These are phyloP conservation scores for Peribolospora baueri DNA, from an alignment of 768 basidiomycete species.

Conservation along the genomic window DNA sequence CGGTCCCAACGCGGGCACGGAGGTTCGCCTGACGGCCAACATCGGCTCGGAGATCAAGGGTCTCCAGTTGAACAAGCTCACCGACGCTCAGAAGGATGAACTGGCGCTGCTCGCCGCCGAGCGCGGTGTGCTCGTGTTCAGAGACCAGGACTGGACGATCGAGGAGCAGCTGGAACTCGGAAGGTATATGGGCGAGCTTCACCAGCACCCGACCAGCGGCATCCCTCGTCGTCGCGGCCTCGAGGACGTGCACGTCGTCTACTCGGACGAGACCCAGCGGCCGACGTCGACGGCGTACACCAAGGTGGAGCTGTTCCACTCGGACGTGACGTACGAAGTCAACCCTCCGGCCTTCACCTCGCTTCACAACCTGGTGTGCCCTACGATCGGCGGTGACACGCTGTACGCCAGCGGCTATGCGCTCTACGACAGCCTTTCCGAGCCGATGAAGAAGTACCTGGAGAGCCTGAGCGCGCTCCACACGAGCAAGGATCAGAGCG, in stretches of 20 bases:
- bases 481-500: constrained; percentile 51
- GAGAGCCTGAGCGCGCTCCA: constrained; percentile 50
- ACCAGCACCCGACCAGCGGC: too few species aligned
- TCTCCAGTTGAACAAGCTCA: constrained; percentile 45
- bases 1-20: too few species aligned
- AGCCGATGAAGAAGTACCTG: constrained; percentile 47
- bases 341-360: constrained; percentile 53
- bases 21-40: constrained; percentile 29
- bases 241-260: constrained; percentile 17
- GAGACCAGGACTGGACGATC: constrained; percentile 42
- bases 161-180: constrained; percentile 47
- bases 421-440: constrained; percentile 58
- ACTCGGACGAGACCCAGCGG: constrained; percentile 12
- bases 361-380: constrained; percentile 44
- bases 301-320: constrained; percentile 55
- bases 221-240: constrained; percentile 13
- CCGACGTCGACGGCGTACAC: constrained; percentile 30
- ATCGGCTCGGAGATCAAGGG: constrained; percentile 55
- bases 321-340: constrained; percentile 58
- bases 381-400: constrained; percentile 52
- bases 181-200: constrained; percentile 32
- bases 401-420: constrained; percentile 62
- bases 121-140: constrained; percentile 35
- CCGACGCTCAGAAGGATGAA: constrained; percentile 48
- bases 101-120: constrained; percentile 50